A percentile compares a stretch with the other conserved stretches of the same genome.
Conservation (phyloP, 2,329 filamentous ascomycete species). For the Juglanconis sp. region DNA sequence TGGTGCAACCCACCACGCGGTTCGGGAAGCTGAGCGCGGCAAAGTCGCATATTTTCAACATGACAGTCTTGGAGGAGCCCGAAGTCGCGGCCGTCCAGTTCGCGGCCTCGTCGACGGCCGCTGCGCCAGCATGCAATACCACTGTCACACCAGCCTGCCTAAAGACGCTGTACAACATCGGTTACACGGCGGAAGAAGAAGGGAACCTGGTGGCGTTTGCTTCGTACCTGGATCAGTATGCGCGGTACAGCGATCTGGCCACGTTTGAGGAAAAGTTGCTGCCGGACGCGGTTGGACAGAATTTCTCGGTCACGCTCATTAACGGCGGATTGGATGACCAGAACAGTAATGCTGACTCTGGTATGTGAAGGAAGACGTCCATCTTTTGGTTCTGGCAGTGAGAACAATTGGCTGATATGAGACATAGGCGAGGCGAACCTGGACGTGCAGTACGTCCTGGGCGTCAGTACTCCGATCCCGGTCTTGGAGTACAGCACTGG, state of each 20-base stretch:
- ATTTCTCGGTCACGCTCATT: conserved; percentile 54
- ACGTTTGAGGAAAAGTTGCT: conserved; percentile 49
- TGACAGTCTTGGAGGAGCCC: conserved; percentile 26
- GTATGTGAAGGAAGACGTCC: conserved; percentile 18
- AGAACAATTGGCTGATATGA: not conserved
- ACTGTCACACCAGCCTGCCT: conserved; percentile 47
- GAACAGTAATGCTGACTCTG: conserved; percentile 32
- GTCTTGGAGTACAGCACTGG: conserved; percentile 26
- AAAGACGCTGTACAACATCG: conserved; percentile 45
- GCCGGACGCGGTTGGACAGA: conserved; percentile 47
- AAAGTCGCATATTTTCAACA: conserved; percentile 36
- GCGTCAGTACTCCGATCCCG: conserved; percentile 21
- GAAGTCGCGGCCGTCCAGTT: not conserved
- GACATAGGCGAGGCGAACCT: conserved; percentile 23
- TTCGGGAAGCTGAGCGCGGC: conserved; percentile 52
- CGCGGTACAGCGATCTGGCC: conserved; percentile 46
- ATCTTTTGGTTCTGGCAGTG: not conserved
- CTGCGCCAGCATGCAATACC: conserved; percentile 33
- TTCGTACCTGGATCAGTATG: conserved; percentile 47
- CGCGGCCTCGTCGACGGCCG: not conserved
- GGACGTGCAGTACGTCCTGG: conserved; percentile 25
- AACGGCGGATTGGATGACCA: conserved; percentile 53
- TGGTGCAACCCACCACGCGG: conserved; percentile 64
- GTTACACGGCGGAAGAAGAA: conserved; percentile 30
- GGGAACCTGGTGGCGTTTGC: conserved; percentile 35